phyloP scores from a whole-genome alignment of 2,329 filamentous ascomycete genomes.

The Ophiostoma sp. region DNA sequence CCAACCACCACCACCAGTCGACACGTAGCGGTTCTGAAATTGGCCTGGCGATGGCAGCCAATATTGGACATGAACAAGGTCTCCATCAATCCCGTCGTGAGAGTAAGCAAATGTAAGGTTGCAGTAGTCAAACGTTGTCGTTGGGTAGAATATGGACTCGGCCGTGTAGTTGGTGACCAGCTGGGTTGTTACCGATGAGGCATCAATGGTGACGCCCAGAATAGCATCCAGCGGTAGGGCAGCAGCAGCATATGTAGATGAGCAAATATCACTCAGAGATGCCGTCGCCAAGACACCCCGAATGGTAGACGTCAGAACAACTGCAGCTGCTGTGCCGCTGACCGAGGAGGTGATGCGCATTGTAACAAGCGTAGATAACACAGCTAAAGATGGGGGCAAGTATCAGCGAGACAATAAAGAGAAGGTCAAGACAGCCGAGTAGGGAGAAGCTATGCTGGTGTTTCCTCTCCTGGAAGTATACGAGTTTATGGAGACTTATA shows the following conservation, averaged over 20 bases:
- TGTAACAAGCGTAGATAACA: not conserved
- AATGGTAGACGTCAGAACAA: not conserved
- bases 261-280: not conserved
- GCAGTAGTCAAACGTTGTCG: not conserved
- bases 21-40: not conserved
- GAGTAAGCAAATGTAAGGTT: not conserved
- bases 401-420: not conserved
- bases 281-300: not conserved
- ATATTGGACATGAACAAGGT: not conserved
- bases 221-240: not conserved
- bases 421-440: not conserved
- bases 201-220: not conserved
- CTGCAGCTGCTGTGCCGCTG: not conserved
- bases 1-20: not conserved
- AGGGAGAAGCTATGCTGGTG: too few relatives aligned
- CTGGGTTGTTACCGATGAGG: not conserved
- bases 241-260: not conserved
- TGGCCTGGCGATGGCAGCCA: not conserved
- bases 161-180: not conserved
- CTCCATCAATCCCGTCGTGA: not conserved
- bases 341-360: not conserved
- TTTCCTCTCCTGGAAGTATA: not conserved
- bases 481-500: not conserved
- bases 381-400: too few relatives aligned
- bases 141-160: not conserved